Conservation (phyloP, 331 rosid genomes). For the Prunus yedoensis region DNA sequence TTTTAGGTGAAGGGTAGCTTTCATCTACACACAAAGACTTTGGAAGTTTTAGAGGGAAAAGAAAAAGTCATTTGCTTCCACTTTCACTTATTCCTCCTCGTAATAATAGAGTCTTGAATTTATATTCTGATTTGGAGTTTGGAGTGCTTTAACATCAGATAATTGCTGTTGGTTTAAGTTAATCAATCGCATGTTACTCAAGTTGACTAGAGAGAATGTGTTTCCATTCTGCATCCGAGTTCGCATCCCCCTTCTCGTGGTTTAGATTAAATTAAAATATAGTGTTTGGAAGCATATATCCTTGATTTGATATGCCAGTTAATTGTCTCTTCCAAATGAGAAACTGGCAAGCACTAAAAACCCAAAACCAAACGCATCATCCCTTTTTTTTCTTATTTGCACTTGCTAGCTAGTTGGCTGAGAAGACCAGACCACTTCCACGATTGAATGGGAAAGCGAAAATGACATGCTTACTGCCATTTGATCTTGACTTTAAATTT, state of each 20-base stretch:
- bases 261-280: too few relatives aligned
- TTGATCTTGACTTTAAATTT: neutral
- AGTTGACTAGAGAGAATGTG: too few relatives aligned
- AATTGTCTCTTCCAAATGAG: neutral
- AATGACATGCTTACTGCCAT: neutral
- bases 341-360: slow-evolving; percentile 15
- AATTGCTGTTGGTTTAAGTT: neutral
- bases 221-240: too few relatives aligned
- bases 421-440: slow-evolving; percentile 4
- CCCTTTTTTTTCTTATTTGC: neutral
- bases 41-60: too few relatives aligned
- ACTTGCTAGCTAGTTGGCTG: slow-evolving; percentile 1
- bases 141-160: neutral
- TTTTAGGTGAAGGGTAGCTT: slow-evolving; percentile 20
- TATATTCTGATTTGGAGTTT: neutral
- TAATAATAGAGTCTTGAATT: slow-evolving; percentile 3
- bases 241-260: fast-evolving
- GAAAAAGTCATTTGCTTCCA: neutral
- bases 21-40: neutral
- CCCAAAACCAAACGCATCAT: neutral
- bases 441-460: slow-evolving; percentile 3
- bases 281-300: neutral
- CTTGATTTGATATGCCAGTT: slow-evolving; percentile 3
- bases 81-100: neutral
- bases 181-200: too few relatives aligned